Evolutionary conservation across 176 grass and related monocot species (phyloP).

Genomic region (Lolium perenne): DNA sequence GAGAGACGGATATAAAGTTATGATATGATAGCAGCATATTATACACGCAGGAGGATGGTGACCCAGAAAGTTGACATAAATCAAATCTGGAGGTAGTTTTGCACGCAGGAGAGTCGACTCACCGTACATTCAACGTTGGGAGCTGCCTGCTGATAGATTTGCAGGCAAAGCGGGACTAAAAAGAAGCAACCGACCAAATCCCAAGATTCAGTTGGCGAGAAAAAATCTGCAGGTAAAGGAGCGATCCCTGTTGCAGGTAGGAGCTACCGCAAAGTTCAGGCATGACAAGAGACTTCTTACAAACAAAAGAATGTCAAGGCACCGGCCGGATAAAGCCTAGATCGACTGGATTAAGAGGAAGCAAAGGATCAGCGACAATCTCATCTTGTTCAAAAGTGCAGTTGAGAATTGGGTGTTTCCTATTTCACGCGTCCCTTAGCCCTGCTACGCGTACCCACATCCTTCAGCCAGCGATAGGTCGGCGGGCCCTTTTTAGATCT

Average conservation of each 20-base stretch:
- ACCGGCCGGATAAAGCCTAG: neutral
- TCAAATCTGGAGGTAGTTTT: neutral
- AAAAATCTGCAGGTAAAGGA: neutral
- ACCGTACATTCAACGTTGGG: neutral
- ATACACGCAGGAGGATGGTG: neutral
- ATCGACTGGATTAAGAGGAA: constrained; percentile 4
- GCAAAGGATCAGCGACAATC: neutral
- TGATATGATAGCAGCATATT: neutral
- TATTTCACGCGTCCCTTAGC: too few relatives aligned
- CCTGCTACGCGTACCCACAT: too few relatives aligned
- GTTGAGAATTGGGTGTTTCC: too few relatives aligned
- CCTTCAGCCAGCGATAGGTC: too few relatives aligned
- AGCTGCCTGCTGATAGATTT: neutral
- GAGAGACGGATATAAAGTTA: neutral
- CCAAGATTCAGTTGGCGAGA: neutral
- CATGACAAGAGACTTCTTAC: neutral
- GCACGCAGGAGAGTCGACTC: neutral
- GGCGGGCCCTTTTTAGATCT: too few relatives aligned
- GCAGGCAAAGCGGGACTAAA: neutral
- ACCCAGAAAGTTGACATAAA: constrained; percentile 4
- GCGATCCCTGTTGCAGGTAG: neutral
- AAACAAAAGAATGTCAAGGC: neutral
- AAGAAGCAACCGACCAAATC: neutral
- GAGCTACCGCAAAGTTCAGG: constrained; percentile 9
- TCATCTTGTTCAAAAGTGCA: neutral